Evolutionary conservation across 2,329 filamentous ascomycete species (phyloP), one percentile per base, ranked within the genome.

Genomic region (Diaporthe ampelina): DNA sequence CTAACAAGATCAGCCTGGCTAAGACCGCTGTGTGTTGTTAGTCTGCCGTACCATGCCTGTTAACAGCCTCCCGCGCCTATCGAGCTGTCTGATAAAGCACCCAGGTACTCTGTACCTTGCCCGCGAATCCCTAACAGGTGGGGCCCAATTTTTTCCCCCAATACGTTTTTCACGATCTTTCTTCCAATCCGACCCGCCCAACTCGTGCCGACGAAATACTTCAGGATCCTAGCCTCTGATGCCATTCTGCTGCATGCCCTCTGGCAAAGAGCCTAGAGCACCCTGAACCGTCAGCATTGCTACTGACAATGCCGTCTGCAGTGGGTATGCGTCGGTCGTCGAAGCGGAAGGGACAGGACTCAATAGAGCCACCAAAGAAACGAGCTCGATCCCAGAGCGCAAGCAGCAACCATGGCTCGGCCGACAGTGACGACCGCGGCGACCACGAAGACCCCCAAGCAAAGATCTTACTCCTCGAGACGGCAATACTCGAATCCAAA

Each of bases 401-500:
- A 79, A 70, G 59, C 40, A 68, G 63, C 15, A 24, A 17, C 48
- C 48, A 13, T 11, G 9, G 15, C 11, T 48, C 37, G 17, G 85
- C 87, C 76, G 83, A 84, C 68, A 85, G 86, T 76, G 86, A 87
- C 70, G 81, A 83, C 80, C 82, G 13, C 35, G 35, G 35, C 70
- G 81, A 83, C 56, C 85, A 88, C 13, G 86, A 24, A 76, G 89
- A 91, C 80, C 82, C 86, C 59, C 89, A 93, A 81, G 88, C 90
- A 73, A 89, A 91, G 76, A 94, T 98, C 74, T 84, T 96, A 56
- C 85, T 91, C 71, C 89, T 98, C 72, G 95, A 98, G 85, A 88
- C 91, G 76, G 92, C 94, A 73, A 95, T 98, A 72, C 85, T 95
- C 76, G 92, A 97, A 82, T 97, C 95, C 67, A 94, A 92, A 80